Conservation (phyloP, 345 rosid species). For the Populus euphratica region DNA sequence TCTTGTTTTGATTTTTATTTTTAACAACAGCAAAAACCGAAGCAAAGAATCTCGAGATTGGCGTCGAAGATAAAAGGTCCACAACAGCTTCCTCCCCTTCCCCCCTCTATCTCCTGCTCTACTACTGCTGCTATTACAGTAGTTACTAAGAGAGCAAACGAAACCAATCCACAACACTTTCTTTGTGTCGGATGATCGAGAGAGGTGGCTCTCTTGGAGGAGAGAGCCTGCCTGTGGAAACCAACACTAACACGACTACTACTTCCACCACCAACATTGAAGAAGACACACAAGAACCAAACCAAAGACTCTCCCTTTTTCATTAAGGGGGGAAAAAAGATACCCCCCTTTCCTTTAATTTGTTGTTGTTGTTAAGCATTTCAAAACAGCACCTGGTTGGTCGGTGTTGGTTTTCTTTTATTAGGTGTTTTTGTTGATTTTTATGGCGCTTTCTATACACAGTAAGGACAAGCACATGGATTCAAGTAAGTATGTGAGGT, state of each 20-base stretch:
- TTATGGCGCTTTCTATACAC: conserved; percentile 46
- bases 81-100: conserved; percentile 15
- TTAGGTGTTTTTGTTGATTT: neutral
- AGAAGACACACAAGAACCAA: conserved; percentile 27
- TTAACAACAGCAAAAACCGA: neutral
- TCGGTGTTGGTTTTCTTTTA: neutral
- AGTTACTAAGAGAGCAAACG: neutral
- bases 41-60: conserved; percentile 46
- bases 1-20: conserved; percentile 8
- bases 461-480: conserved; percentile 52
- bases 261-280: conserved; percentile 14
- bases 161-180: neutral
- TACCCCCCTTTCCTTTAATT: no score
- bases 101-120: neutral
- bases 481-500: conserved; percentile 61
- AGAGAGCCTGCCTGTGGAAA: conserved; percentile 50
- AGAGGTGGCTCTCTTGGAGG: conserved; percentile 55
- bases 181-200: conserved; percentile 37
- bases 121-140: neutral
- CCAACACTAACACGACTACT: conserved; percentile 5
- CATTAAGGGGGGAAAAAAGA: no score
- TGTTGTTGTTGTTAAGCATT: neutral
- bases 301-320: neutral
- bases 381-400: neutral
- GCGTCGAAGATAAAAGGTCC: conserved; percentile 34